Evolutionary conservation across 2,329 filamentous ascomycete species (phyloP), one percentile per base, ranked within the genome.

Genomic region (Aspergillus sp.): DNA sequence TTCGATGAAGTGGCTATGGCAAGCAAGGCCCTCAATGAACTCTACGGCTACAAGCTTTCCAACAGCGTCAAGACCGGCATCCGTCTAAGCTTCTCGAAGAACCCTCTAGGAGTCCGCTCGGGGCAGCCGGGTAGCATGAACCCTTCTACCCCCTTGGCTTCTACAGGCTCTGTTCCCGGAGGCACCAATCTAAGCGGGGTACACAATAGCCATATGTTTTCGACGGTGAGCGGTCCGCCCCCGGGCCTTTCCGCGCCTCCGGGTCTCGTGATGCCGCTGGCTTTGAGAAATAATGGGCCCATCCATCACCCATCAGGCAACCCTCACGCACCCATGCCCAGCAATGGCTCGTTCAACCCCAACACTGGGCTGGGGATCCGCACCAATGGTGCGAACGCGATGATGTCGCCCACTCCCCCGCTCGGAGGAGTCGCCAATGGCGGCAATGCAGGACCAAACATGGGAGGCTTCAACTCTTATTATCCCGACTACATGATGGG

Each of bases 1-100:
- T 98, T 97, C 56, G 91, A 97, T 59, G 90, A 96, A 58, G 78
- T 95, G 8, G 86, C 88, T 1, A 91, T 89, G 59, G 91, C 93
- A 1, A 96, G 91, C 34, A 95, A 93, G 67, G 86, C 90, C 1
- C 76, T 97, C 3, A 82, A 90, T 51, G 89, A 96, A 44, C 76
- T 97, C 1, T 96, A 97, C 59, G 93, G 93, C 0, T 82, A 86
- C 39, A 82, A 81, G 39, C 77, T 97, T 29, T 89, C 90, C 62
- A 96, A 95, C 68, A 95, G 90, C 59, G 80, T 89, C 60, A 96
- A 95, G 64, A 91, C 91, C 6, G 93, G 93, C 30, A 96, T 98
- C 58, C 85, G 93, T 26, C 75, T 98, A 44, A 95, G 90, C 67
- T 98, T 96, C 67, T 96, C 91, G 28, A 97, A 97, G 73, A 97